Evolutionary conservation across 345 rosid species (phyloP).

Genomic region (Streptanthus diversifolius): DNA sequence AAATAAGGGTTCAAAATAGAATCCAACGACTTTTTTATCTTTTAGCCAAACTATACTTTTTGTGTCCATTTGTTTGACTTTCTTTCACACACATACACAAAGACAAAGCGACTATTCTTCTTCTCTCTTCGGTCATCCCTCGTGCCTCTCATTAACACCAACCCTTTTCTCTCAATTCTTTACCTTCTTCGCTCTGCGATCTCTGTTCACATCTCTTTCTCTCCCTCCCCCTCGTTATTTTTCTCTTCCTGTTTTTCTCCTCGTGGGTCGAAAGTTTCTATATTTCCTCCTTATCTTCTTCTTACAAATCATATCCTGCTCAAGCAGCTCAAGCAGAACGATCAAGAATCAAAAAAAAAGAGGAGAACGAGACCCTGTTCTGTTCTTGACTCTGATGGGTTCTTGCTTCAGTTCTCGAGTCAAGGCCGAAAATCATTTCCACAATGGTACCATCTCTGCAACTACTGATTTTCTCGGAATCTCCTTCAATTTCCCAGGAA

Average conservation of each 20-base stretch:
- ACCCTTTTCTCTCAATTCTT: slow-evolving; percentile 5
- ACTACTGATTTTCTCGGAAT: not conserved
- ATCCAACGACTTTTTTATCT: slow-evolving; percentile 28
- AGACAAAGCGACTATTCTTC: slow-evolving; percentile 14
- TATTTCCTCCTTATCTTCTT: not conserved
- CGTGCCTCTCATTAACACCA: slow-evolving; percentile 26
- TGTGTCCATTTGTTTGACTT: slow-evolving; percentile 29
- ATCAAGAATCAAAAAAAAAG: not conserved
- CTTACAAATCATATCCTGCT: not conserved
- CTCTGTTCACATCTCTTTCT: slow-evolving; percentile 34
- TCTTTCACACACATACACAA: not conserved
- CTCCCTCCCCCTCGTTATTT: not conserved
- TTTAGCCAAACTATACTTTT: slow-evolving; percentile 11
- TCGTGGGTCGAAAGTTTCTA: not conserved
- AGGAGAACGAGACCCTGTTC: not conserved
- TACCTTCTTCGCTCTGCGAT: not conserved
- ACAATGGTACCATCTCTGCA: slow-evolving; percentile 24
- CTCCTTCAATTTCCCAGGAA: not conserved
- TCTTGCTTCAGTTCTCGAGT: slow-evolving; percentile 34
- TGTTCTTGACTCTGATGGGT: slow-evolving; percentile 27
- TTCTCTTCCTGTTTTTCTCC: not conserved
- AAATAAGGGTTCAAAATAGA: no score
- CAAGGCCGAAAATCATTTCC: slow-evolving; percentile 21
- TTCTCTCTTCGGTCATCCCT: slow-evolving; percentile 13
- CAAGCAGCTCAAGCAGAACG: slow-evolving; percentile 3